Evolutionary conservation across 352 stramenopile species (phyloP).

Genomic region (Phytophthora vignae): DNA sequence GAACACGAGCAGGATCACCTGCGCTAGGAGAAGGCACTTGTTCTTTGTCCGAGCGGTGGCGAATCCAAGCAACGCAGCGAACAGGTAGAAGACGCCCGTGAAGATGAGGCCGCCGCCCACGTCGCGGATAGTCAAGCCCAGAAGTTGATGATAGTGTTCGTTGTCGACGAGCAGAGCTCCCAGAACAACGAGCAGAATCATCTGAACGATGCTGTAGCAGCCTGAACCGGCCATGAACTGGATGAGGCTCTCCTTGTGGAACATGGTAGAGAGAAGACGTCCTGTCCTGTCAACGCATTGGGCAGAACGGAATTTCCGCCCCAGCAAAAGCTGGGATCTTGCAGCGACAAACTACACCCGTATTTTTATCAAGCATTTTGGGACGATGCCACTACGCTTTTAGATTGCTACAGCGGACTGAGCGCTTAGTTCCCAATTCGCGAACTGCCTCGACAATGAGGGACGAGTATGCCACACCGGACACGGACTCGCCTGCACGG

Average conservation of each 20-base stretch:
- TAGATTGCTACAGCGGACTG: slow-evolving; percentile 8
- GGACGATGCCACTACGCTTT: slow-evolving; percentile 22
- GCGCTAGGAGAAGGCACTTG: slow-evolving; percentile 73
- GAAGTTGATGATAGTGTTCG: slow-evolving; percentile 68
- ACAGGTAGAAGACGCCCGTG: slow-evolving; percentile 62
- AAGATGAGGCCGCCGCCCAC: slow-evolving; percentile 76
- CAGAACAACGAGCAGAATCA: slow-evolving; percentile 58
- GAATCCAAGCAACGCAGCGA: slow-evolving; percentile 56
- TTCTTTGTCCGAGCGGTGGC: slow-evolving; percentile 70
- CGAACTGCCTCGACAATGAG: slow-evolving; percentile 1
- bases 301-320: not conserved
- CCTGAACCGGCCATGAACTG: slow-evolving; percentile 65
- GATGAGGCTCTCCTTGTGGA: slow-evolving; percentile 72
- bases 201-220: slow-evolving; percentile 74
- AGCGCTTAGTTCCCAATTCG: not conserved
- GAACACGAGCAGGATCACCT: slow-evolving; percentile 57
- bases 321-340: not conserved
- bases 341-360: not conserved
- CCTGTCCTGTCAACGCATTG: slow-evolving; percentile 12
- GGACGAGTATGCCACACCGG: slow-evolving; percentile 9
- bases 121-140: slow-evolving; percentile 60
- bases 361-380: slow-evolving; percentile 41
- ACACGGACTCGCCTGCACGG: slow-evolving; percentile 34
- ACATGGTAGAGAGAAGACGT: slow-evolving; percentile 30
- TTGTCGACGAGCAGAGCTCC: slow-evolving; percentile 59